Conservation (phyloP, 176 grass and related monocot species). For the Chrysopogon serrulatus region DNA sequence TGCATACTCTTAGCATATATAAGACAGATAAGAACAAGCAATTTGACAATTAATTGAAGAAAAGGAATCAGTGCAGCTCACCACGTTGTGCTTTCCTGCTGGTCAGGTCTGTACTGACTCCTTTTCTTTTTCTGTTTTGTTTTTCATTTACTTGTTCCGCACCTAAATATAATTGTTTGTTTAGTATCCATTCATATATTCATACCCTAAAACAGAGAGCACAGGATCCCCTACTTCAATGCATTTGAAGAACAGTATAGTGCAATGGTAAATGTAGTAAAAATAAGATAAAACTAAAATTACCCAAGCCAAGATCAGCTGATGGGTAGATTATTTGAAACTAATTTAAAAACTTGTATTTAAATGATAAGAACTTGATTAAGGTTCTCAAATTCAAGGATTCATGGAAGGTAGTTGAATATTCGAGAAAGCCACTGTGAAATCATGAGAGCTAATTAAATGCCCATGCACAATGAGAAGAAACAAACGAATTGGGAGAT, state of each 20-base stretch:
- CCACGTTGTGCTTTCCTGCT: constrained; percentile 59
- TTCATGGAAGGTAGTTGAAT: neutral
- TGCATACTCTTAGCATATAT: neutral
- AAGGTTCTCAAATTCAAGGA: neutral
- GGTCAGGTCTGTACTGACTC: constrained; percentile 62
- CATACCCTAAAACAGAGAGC: constrained; percentile 45
- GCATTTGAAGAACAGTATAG: constrained; percentile 25
- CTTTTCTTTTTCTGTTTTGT: constrained; percentile 79
- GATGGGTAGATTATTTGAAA: neutral
- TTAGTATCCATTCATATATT: constrained; percentile 50
- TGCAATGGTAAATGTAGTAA: neutral
- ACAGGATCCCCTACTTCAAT: constrained; percentile 8
- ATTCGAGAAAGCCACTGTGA: neutral
- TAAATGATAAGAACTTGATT: neutral
- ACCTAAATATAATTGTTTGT: constrained; percentile 61
- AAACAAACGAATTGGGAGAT: neutral
- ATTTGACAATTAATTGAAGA: constrained; percentile 41
- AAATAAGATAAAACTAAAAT: constrained; percentile 5
- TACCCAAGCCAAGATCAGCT: neutral
- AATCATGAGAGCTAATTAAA: constrained; percentile 3
- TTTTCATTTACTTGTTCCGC: constrained; percentile 69
- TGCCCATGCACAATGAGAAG: neutral
- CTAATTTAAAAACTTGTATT: constrained; percentile 2
- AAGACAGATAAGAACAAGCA: constrained; percentile 10
- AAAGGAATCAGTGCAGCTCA: constrained; percentile 60